Evolutionary conservation across 306 rosid species (phyloP).

Genomic region (Malus sylvestris): DNA sequence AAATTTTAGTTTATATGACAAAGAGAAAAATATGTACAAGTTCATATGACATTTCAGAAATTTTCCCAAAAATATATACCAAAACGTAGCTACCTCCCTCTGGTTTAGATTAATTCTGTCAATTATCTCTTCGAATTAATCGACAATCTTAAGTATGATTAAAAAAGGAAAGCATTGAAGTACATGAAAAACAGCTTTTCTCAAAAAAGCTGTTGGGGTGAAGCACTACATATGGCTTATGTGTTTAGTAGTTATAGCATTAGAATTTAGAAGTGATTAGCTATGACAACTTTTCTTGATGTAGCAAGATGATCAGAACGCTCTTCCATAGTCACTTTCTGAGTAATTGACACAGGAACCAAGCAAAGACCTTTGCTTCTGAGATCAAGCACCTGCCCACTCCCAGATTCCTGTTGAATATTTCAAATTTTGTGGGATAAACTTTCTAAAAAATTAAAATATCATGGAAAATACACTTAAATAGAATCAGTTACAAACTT

Average conservation of each 20-base stretch:
- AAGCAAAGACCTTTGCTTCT: constrained; percentile 43
- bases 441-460: neutral
- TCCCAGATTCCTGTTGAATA: constrained; percentile 21
- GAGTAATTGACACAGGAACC: constrained; percentile 32
- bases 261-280: constrained; percentile 4
- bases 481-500: neutral
- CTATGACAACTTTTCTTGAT: constrained; percentile 7
- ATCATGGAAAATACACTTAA: neutral
- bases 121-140: neutral
- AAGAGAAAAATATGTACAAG: too few relatives aligned
- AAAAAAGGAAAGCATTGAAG: neutral
- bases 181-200: neutral
- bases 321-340: constrained; percentile 21
- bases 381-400: constrained; percentile 14
- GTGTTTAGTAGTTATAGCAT: neutral
- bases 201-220: neutral
- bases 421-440: neutral
- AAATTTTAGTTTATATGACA: too few relatives aligned
- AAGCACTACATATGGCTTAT: neutral
- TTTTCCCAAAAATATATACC: too few relatives aligned
- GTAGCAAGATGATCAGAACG: constrained; percentile 9
- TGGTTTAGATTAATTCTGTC: neutral
- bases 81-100: neutral
- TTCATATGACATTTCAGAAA: too few relatives aligned
- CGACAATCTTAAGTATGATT: neutral